Evolutionary conservation across 352 stramenopile species (phyloP), one percentile per base, ranked within the genome.

Genomic region (Pelagophyceae sp.): DNA sequence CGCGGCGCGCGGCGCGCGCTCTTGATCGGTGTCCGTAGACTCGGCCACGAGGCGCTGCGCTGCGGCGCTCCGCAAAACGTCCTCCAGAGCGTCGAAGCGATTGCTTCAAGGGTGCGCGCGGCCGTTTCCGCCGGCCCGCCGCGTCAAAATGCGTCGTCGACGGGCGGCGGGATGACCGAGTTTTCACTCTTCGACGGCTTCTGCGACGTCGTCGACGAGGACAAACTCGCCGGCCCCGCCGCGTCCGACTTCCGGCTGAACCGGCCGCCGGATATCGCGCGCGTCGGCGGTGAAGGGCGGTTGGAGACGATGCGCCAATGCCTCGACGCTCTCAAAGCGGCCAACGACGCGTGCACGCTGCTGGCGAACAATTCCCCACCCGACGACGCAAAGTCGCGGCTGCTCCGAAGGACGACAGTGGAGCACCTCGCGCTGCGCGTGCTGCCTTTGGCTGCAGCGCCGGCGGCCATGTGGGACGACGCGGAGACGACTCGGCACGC

Each of bases 181-280:
- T 74, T 74, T 58, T 19, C 35, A 20, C 38, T 51, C 5, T 54
- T 74, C 67, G 67, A 74, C 33, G 17, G 11, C 20, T 74, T 74
- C 38, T 23, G 23, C 35, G 33, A 27, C 25, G 17, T 58, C 35
- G 67, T 74, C 35, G 67, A 74, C 67, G 67, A 74, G 67, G 67
- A 74, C 37, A 37, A 11, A 37, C 67, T 74, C 33, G 67, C 67
- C 15, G 67, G 67, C 35, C 35, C 5, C 38, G 67, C 11, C 5
- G 35, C 23, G n/a, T n/a, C n/a, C 17, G 67, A 17, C 67, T 33
- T n/a, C 35, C 2, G 0, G 19, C 2, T 74, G 6, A 31, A 60
- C 17, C 67, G 67, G 2, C 37, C 35, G 35, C 15, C 67, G 35
- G 67, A 74, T 27, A 15, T 74, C 11, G 67, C 5, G 20, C 67